phyloP scores from a whole-genome alignment of 2,329 filamentous ascomycete species.

The Arthrobotrys pseudoclavata region DNA sequence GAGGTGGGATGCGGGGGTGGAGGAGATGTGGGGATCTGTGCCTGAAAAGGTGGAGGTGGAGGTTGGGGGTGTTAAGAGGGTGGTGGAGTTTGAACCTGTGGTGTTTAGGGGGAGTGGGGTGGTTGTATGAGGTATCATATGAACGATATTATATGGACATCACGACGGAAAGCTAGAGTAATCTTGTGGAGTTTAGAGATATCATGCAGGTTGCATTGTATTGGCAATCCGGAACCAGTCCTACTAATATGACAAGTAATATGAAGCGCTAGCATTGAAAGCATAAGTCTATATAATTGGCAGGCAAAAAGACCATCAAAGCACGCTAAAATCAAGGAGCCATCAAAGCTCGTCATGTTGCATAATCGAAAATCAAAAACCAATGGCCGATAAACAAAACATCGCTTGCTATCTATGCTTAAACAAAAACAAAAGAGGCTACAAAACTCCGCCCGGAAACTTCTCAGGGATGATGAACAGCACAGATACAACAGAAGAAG shows the following conservation, averaged over 20 bases:
- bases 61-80: slow-evolving; percentile 41
- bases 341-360: not conserved
- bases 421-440: not conserved
- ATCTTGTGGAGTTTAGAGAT: too few species aligned
- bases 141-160: not conserved
- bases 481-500: too few species aligned
- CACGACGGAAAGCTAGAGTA: too few species aligned
- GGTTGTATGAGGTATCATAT: not conserved
- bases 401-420: slow-evolving; percentile 50
- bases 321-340: slow-evolving; percentile 35
- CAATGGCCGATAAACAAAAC: not conserved
- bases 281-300: slow-evolving; percentile 4
- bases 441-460: slow-evolving; percentile 18
- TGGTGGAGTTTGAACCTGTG: slow-evolving; percentile 45
- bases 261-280: not conserved
- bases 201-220: too few species aligned
- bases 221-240: not conserved
- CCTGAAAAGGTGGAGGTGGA: slow-evolving; percentile 67
- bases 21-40: slow-evolving; percentile 65
- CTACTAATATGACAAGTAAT: not conserved
- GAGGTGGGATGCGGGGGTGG: slow-evolving; percentile 66
- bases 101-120: slow-evolving; percentile 3
- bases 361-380: not conserved
- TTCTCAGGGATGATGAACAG: not conserved
- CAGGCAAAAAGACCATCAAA: slow-evolving; percentile 2